Conservation (phyloP, 163 green algal genomes). For the Chloroidium sp. region DNA sequence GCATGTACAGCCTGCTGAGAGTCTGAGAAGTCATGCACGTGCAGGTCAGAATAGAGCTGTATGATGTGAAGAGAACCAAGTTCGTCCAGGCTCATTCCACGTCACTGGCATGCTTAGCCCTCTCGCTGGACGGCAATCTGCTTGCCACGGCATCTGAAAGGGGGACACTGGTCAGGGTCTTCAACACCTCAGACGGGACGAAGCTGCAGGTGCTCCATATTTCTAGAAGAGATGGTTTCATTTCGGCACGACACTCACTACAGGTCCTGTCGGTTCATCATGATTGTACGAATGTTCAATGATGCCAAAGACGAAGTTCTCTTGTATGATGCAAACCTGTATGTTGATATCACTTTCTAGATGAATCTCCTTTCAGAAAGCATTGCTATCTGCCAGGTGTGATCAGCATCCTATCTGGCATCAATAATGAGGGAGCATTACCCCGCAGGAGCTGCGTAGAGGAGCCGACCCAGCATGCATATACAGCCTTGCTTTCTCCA, state of each 20-base stretch:
- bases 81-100: constrained; percentile 87
- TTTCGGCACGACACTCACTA: background rate
- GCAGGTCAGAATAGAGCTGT: constrained; percentile 89
- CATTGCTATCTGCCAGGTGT: too few species aligned
- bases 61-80: constrained; percentile 79
- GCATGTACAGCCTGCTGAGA: too few species aligned
- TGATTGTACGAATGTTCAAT: too few species aligned
- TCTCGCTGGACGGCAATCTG: constrained; percentile 77
- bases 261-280: too few species aligned
- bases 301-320: too few species aligned
- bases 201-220: constrained; percentile 60
- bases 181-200: constrained; percentile 66
- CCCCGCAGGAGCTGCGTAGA: constrained; percentile 73
- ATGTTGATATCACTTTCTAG: too few species aligned
- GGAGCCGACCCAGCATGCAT: constrained; percentile 80
- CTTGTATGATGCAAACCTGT: too few species aligned
- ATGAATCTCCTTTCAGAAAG: too few species aligned
- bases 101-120: constrained; percentile 60
- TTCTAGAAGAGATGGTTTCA: too few species aligned
- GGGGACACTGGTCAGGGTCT: constrained; percentile 88
- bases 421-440: too few species aligned
- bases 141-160: constrained; percentile 86
- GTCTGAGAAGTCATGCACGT: background rate
- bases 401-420: too few species aligned
- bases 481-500: constrained; percentile 76